Evolutionary conservation across 1,284 basidiomycete genomes (phyloP).

Genomic region (Leccinum laetum): DNA sequence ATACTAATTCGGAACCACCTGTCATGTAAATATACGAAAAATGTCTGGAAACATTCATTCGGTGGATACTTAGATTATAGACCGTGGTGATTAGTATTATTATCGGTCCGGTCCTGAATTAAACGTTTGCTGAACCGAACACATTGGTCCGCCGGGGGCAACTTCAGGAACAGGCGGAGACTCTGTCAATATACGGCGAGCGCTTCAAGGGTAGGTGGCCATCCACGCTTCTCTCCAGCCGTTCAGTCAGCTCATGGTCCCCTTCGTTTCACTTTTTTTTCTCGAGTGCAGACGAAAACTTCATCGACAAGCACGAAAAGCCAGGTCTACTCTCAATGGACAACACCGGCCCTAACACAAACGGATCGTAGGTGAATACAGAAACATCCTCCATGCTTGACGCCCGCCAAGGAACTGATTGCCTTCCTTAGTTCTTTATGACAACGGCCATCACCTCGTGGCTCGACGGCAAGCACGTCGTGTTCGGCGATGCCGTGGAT

Average conservation of each 20-base stretch:
- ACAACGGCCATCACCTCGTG: constrained; percentile 80
- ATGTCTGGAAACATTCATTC: too few relatives aligned
- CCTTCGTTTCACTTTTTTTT: background rate
- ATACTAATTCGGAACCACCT: too few relatives aligned
- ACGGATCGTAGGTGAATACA: constrained; percentile 62
- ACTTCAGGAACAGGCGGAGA: constrained; percentile 86
- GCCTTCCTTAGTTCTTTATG: constrained; percentile 70
- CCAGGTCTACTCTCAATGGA: constrained; percentile 94
- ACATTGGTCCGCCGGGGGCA: constrained; percentile 52
- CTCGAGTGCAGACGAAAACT: constrained; percentile 76
- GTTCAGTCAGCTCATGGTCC: background rate
- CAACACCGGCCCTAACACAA: constrained; percentile 71
- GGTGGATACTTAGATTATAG: too few relatives aligned
- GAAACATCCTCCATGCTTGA: background rate
- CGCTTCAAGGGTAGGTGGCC: constrained; percentile 62
- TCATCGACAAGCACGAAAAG: constrained; percentile 74
- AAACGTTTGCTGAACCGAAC: too few relatives aligned
- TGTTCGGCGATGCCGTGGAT: too few relatives aligned
- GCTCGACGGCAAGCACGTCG: constrained; percentile 70
- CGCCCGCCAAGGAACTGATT: background rate
- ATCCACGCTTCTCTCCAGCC: background rate
- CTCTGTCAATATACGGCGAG: constrained; percentile 85
- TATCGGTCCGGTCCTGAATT: too few relatives aligned
- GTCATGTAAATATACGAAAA: too few relatives aligned
- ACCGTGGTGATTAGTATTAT: too few relatives aligned